These are phyloP conservation scores for Cyberlindnera subsufficiens DNA, from an alignment of 805 yeast genomes.

Conservation along the genomic window DNA sequence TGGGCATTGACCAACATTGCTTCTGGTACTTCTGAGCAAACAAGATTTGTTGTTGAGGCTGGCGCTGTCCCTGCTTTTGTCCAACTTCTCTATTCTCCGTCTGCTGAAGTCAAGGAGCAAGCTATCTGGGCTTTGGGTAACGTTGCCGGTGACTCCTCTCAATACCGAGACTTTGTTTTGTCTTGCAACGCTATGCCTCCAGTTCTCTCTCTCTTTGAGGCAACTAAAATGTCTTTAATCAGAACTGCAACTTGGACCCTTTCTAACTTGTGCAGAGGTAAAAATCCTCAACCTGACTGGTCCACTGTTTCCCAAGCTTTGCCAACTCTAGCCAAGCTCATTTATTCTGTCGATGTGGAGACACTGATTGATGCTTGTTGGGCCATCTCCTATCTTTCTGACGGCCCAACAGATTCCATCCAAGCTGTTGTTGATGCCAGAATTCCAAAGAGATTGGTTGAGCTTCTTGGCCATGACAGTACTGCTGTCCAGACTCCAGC, in stretches of 20 bases:
- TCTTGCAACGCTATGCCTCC: conserved; percentile 86
- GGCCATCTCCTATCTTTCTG: conserved; percentile 94
- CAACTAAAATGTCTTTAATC: conserved; percentile 81
- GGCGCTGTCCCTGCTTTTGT: conserved; percentile 94
- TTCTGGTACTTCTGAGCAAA: conserved; percentile 86
- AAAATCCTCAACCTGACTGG: conserved; percentile 97
- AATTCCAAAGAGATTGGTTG: conserved; percentile 90
- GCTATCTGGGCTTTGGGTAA: conserved; percentile 99
- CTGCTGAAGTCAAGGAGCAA: conserved; percentile 93
- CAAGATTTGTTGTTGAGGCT: conserved; percentile 83
- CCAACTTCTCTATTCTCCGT: conserved; percentile 68
- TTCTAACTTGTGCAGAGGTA: conserved; percentile 94
- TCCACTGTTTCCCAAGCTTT: conserved; percentile 74
- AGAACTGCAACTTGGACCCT: conserved; percentile 98
- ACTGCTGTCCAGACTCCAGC: conserved; percentile 95
- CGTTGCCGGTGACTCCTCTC: conserved; percentile 95
- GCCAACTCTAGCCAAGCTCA: conserved; percentile 87
- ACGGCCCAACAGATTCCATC: conserved; percentile 88
- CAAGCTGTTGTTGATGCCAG: conserved; percentile 97
- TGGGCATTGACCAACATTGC: conserved; percentile 99
- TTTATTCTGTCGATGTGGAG: conserved; percentile 87
- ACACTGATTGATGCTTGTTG: conserved; percentile 96
- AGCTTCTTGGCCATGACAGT: conserved; percentile 77
- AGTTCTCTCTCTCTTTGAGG: conserved; percentile 68
- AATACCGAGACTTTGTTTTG: conserved; percentile 85